Conservation (phyloP, 2,329 filamentous ascomycete species). For the Aspergillus unguis region DNA sequence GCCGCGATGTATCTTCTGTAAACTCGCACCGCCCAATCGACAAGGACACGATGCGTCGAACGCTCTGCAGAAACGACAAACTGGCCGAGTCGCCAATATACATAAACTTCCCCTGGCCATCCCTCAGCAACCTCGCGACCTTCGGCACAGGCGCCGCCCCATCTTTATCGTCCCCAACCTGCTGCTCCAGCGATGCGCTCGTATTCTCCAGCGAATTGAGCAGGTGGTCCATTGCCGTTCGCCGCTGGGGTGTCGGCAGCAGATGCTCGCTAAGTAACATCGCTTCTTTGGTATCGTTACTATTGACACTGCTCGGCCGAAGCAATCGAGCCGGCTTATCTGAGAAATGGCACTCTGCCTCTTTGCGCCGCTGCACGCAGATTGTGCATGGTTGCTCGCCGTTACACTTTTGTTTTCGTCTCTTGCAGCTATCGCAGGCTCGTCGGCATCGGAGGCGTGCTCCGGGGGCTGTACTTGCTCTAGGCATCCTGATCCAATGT, state of each 20-base stretch:
- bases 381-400: slow-evolving; percentile 52
- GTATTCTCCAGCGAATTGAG: slow-evolving; percentile 34
- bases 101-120: slow-evolving; percentile 53
- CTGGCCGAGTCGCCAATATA: slow-evolving; percentile 55
- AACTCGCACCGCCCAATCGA: slow-evolving; percentile 44
- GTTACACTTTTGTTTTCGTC: slow-evolving; percentile 52
- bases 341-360: slow-evolving; percentile 42
- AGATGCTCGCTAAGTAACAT: slow-evolving; percentile 34
- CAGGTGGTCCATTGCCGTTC: slow-evolving; percentile 34
- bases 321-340: slow-evolving; percentile 35
- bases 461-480: slow-evolving; percentile 28
- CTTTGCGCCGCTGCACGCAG: slow-evolving; percentile 44
- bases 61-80: slow-evolving; percentile 52
- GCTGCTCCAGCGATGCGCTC: slow-evolving; percentile 28
- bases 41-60: slow-evolving; percentile 49
- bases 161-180: slow-evolving; percentile 30
- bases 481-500: slow-evolving; percentile 23
- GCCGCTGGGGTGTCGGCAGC: slow-evolving; percentile 28
- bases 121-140: slow-evolving; percentile 47
- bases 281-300: slow-evolving; percentile 25
- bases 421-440: slow-evolving; percentile 47
- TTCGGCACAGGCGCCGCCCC: slow-evolving; percentile 35
- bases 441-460: slow-evolving; percentile 35
- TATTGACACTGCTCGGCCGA: slow-evolving; percentile 17
- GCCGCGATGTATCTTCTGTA: slow-evolving; percentile 40